Evolutionary conservation across 2,329 filamentous ascomycete species (phyloP), one percentile per base, ranked within the genome.

Genomic region (Zelopaecilomyces penicillatus): DNA sequence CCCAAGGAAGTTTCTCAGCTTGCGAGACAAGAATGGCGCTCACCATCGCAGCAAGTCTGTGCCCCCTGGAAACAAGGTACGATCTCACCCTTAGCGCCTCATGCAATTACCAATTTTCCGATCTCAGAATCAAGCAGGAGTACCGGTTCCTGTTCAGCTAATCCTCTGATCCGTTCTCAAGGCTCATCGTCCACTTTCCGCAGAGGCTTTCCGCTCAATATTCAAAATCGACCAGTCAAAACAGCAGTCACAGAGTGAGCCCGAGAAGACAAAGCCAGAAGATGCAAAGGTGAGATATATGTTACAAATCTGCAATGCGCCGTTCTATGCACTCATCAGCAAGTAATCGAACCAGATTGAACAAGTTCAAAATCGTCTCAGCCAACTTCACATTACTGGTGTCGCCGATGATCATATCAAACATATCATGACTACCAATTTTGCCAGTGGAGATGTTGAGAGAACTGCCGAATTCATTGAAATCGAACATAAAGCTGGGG

Each of bases 401-500:
- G 63, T 78, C 12, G 64, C 65, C 47, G 67, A 75, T 37, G 86
- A 94, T 42, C 68, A 76, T 47, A 67, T 80, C 37, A 68, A 64
- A 47, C 70, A 72, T 51, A 70, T 68, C 63, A 76, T 69, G 68
- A 81, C 73, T 39, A 80, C 79, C 11, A 71, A 75, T 34, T 82
- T 82, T 57, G 78, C 83, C 30, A 73, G 79, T 28, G 82, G 85
- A 41, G 81, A 95, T 59, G 65, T 79, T 19, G 81, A 87, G 41
- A 83, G 81, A 57, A 85, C 90, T 3, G 80, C 86, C 54, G 80
- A 88, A 42, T 72, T 96, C 48, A 73, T 96, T 40, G 67, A 85
- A 36, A 70, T 96, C 27, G 80, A 94, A 51, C 82, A 91, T 57
- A 82, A 90, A 54, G 87, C 91, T 0, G 82, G 87, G 34, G 79